Conservation (phyloP, 2,329 filamentous ascomycete species). For the Claviceps monticola region DNA sequence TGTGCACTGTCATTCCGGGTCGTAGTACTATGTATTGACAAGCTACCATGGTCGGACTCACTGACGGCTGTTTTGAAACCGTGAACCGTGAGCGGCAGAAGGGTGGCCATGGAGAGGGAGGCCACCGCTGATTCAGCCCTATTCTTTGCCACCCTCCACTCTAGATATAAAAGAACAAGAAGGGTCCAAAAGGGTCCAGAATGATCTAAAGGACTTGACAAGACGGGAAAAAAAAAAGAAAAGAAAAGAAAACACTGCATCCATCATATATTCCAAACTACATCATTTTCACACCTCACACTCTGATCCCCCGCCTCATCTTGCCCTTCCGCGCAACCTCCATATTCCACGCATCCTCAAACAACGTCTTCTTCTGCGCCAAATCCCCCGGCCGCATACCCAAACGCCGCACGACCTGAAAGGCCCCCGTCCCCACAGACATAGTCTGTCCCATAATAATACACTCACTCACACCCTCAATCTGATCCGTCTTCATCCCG, state of each 20-base stretch:
- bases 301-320: background rate
- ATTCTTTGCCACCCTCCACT: too few species aligned
- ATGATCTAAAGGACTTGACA: background rate
- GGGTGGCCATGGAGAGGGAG: too few species aligned
- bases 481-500: slow-evolving; percentile 78
- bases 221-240: background rate
- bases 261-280: background rate
- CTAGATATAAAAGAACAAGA: too few species aligned
- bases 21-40: too few species aligned
- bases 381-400: slow-evolving; percentile 50
- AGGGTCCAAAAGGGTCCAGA: background rate
- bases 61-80: too few species aligned
- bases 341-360: slow-evolving; percentile 52
- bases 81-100: too few species aligned
- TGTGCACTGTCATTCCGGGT: too few species aligned
- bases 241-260: background rate
- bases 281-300: background rate
- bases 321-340: slow-evolving; percentile 7
- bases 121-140: too few species aligned
- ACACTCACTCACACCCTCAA: slow-evolving; percentile 89
- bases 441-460: slow-evolving; percentile 98
- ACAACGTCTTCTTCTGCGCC: slow-evolving; percentile 45
- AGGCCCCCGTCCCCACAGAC: slow-evolving; percentile 77
- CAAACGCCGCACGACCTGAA: slow-evolving; percentile 72
- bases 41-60: too few species aligned